Percentiles rank a stretch among this genome's conserved stretches.
Conservation (phyloP, 805 yeast species). For the Saturnispora kantuleensis region DNA sequence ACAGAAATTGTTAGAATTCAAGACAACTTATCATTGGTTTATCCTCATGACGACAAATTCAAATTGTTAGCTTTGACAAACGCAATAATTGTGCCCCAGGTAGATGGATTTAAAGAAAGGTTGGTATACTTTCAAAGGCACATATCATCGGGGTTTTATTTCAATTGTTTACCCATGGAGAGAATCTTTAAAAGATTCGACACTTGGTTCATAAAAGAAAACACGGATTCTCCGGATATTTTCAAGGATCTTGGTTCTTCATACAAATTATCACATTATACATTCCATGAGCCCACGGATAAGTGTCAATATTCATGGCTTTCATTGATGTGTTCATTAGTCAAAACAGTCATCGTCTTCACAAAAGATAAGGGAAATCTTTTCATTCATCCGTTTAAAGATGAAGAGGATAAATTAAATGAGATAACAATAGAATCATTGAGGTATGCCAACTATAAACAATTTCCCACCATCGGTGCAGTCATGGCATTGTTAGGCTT, state of each 20-base stretch:
- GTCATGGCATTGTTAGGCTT: constrained; percentile 2
- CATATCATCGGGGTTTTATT: constrained; percentile 13
- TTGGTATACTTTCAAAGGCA: constrained; percentile 12
- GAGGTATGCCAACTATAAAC: background rate
- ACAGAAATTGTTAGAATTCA: too few species aligned
- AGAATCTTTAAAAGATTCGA: constrained; percentile 9
- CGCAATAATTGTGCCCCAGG: constrained; percentile 8
- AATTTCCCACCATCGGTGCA: background rate
- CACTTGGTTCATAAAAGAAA: constrained; percentile 9
- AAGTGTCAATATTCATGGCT: constrained; percentile 10
- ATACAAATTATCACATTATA: background rate
- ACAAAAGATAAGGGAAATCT: constrained; percentile 1
- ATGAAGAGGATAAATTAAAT: background rate
- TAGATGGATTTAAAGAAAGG: constrained; percentile 16
- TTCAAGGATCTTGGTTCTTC: background rate
- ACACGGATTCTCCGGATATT: background rate
- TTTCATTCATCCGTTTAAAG: constrained; percentile 4
- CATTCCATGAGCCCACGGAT: constrained; percentile 12
- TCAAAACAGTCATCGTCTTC: constrained; percentile 9
- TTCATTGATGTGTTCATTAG: constrained; percentile 14
- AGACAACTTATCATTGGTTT: too few species aligned
- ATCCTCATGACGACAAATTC: background rate
- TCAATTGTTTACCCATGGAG: constrained; percentile 11
- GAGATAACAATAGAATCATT: background rate
- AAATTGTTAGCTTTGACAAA: constrained; percentile 3